Base-by-base conservation (phyloP, 331 rosid genomes). In the Rosa hybrid region DNA sequence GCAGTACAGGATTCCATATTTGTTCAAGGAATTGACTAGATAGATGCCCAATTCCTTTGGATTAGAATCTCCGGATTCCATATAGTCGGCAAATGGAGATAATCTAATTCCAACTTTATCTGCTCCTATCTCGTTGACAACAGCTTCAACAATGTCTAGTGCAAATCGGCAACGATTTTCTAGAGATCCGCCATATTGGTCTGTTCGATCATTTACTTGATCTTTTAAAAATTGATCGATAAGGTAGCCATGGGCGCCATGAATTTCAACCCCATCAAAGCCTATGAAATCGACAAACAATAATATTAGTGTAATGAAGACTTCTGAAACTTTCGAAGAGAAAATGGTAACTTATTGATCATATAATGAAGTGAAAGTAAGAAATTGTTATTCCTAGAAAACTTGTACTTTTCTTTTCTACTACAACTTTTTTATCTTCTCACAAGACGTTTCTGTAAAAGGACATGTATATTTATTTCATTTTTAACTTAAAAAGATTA, bases 181-280 rank as follows among this genome's bases (percentile, higher is more conserved):
- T 0, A 91, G 89, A 25, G 90, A 87, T 71, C 98, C 98, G 54
- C 97, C 98, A 57, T 91, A 93, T 57, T 87, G 13, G 71, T 93
- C 96, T 2, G 84, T 92, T 80, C 91, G 64, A 73, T 92, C 92
- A 57, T 92, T 90, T 65, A 88, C 92, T 59, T 75, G 46, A 67
- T 91, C 93, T 83, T 93, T 91, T 84, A 93, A 8, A 72, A 93
- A 93, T 45, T 93, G 97, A 18, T 93, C 98, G 3, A 88, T 73
- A 41, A 93, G 77, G 79, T 80, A 92, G 65, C 97, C 97, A 65
- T 92, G 90, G 12, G 94, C 96, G 0, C 92, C 97, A 79, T 92
- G 97, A 77, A 92, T 88, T 80, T 92, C 97, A 78, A 92, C 92
- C 68, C 97, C 96, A 54, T 91, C 94, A 83, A 92, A 92, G 77